These are phyloP conservation scores for Adansonia rubrostipa DNA, from an alignment of 441 rosid genomes.

Conservation along the genomic window DNA sequence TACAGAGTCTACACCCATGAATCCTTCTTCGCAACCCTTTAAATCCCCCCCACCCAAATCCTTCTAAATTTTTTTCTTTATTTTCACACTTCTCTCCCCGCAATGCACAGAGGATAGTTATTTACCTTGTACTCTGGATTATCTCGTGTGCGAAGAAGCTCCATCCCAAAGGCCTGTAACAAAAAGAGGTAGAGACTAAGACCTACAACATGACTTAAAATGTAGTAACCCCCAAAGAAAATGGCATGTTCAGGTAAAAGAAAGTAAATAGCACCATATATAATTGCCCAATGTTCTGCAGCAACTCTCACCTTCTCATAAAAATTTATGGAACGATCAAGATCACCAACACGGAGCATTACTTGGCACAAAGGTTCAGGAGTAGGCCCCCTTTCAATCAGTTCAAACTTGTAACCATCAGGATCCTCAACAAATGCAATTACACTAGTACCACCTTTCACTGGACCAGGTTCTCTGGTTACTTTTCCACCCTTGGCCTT, in stretches of 20 bases:
- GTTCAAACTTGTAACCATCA: constrained; percentile 57
- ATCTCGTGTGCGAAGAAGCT: constrained; percentile 56
- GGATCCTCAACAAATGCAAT: constrained; percentile 54
- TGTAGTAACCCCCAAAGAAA: not conserved
- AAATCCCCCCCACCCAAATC: not conserved
- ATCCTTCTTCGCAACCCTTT: constrained; percentile 11
- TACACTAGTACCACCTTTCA: constrained; percentile 47
- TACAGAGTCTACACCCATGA: not conserved
- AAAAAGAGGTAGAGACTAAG: constrained; percentile 15
- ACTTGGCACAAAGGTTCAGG: constrained; percentile 60
- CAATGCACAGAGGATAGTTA: constrained; percentile 4
- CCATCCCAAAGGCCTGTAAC: constrained; percentile 58
- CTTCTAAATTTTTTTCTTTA: not conserved
- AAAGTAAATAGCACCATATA: not conserved
- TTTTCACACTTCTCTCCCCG: not conserved
- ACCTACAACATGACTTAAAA: not conserved
- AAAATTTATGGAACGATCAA: constrained; percentile 54
- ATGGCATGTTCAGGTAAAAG: not conserved
- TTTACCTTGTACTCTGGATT: constrained; percentile 53
- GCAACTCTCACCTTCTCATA: constrained; percentile 48
- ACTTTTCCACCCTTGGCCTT: constrained; percentile 68
- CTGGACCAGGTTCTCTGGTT: constrained; percentile 56
- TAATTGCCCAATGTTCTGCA: constrained; percentile 1
- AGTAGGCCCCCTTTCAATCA: constrained; percentile 53
- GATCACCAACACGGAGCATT: constrained; percentile 61